Conservation (phyloP, 2,329 filamentous ascomycete genomes). For the Teratosphaeria zuluensis region DNA sequence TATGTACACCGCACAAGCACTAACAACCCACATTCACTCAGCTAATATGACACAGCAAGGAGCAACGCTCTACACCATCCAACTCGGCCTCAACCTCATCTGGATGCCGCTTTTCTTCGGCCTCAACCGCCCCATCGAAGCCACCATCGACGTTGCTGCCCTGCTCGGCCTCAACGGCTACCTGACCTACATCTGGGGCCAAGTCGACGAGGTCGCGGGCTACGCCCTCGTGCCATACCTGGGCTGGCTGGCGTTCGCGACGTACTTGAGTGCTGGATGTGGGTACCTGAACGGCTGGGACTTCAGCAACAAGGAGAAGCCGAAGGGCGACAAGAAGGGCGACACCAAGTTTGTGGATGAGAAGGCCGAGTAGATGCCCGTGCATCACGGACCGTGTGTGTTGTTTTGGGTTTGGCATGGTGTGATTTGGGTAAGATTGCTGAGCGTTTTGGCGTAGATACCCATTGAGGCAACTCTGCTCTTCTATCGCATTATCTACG, state of each 20-base stretch:
- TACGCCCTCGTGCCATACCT: constrained; percentile 74
- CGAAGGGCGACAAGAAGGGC: neutral
- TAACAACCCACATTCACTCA: neutral
- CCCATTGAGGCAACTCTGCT: neutral
- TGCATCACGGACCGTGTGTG: too few species aligned
- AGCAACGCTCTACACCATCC: constrained; percentile 73
- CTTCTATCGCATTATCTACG: too few species aligned
- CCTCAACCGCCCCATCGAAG: constrained; percentile 61
- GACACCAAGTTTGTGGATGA: neutral
- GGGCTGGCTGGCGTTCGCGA: constrained; percentile 78
- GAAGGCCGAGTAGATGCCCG: neutral
- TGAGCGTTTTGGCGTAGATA: neutral
- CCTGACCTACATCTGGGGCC: constrained; percentile 65
- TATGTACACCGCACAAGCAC: constrained; percentile 10
- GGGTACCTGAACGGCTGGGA: constrained; percentile 35
- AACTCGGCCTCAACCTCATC: constrained; percentile 72
- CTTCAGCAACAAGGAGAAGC: constrained; percentile 20
- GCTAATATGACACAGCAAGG: constrained; percentile 37
- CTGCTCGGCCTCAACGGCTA: constrained; percentile 65
- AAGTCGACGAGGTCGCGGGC: constrained; percentile 61
- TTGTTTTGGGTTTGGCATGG: too few species aligned
- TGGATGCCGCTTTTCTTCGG: constrained; percentile 94
- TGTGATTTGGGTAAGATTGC: too few species aligned
- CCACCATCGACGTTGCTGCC: constrained; percentile 64
- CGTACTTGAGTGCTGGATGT: constrained; percentile 58